Percentiles rank a stretch among this genome's conserved stretches.
Evolutionary conservation across 2,329 filamentous ascomycete species (phyloP).

Genomic region (Colletotrichum gigasporum): DNA sequence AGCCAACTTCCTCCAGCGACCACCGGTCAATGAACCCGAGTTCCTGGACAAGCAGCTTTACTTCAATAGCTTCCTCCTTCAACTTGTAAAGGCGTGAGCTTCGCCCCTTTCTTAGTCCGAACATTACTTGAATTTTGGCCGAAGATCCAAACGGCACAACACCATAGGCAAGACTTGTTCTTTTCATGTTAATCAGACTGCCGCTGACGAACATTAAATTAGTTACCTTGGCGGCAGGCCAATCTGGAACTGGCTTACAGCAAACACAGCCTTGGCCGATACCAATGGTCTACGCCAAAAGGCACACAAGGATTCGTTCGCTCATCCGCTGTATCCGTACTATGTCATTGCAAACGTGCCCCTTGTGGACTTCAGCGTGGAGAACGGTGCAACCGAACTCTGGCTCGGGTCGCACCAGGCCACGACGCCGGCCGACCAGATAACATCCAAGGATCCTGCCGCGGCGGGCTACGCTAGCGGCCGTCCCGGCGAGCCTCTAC

Average conservation of each 20-base stretch:
- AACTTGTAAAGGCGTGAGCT: background rate
- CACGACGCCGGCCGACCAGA: constrained; percentile 43
- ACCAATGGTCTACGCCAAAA: background rate
- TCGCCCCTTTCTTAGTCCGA: no score
- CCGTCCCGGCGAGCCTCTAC: background rate
- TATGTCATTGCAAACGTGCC: constrained; percentile 44
- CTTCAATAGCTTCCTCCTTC: background rate
- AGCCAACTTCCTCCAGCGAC: constrained; percentile 5
- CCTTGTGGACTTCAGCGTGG: constrained; percentile 57
- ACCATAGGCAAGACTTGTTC: no score
- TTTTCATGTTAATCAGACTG: no score
- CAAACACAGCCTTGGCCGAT: background rate
- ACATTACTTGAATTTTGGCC: no score
- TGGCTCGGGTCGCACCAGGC: constrained; percentile 64
- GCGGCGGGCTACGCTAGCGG: background rate
- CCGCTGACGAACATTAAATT: no score
- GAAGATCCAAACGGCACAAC: no score
- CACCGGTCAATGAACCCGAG: background rate
- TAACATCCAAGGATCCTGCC: constrained; percentile 41
- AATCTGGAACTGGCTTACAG: constrained; percentile 7
- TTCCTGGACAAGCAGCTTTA: constrained; percentile 1
- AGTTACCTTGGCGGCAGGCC: constrained; percentile 8
- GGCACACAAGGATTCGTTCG: constrained; percentile 1
- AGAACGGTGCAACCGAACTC: constrained; percentile 66
- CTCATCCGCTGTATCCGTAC: constrained; percentile 2